Conservation (phyloP, 208 protist species). For the Eutreptiella sp. region DNA sequence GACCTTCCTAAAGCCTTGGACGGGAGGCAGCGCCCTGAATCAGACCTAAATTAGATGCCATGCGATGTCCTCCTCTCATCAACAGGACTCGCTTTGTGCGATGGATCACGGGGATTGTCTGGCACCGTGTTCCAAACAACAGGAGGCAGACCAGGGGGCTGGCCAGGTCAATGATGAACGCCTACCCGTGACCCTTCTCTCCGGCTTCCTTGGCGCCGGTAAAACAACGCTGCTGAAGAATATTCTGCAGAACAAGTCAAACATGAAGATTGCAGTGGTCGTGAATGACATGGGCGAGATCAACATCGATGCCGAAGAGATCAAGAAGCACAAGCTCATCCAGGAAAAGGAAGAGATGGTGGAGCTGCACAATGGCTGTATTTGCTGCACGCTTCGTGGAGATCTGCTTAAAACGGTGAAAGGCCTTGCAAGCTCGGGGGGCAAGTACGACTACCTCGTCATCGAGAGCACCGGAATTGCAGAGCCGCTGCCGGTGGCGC, state of each 20-base stretch:
- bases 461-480: slow-evolving; percentile 56
- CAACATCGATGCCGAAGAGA: slow-evolving; percentile 52
- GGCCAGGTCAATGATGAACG: too few relatives aligned
- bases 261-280: slow-evolving; percentile 44
- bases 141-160: too few relatives aligned
- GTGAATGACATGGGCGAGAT: slow-evolving; percentile 73
- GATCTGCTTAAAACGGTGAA: slow-evolving; percentile 54
- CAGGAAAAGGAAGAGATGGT: slow-evolving; percentile 48
- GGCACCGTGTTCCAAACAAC: too few relatives aligned
- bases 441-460: slow-evolving; percentile 57
- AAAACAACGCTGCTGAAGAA: slow-evolving; percentile 64
- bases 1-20: too few relatives aligned
- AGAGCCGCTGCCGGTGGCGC: slow-evolving; percentile 60
- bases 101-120: too few relatives aligned
- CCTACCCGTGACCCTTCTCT: slow-evolving; percentile 39
- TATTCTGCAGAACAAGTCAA: slow-evolving; percentile 45
- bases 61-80: too few relatives aligned
- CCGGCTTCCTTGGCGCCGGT: slow-evolving; percentile 49
- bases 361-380: slow-evolving; percentile 50
- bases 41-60: too few relatives aligned
- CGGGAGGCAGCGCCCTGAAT: too few relatives aligned
- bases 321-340: slow-evolving; percentile 34
- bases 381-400: slow-evolving; percentile 64
- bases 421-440: slow-evolving; percentile 40
- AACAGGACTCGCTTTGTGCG: too few relatives aligned